A percentile compares a stretch with the other conserved stretches of the same genome.
Evolutionary conservation across 225 moss, liverwort and hornwort species (phyloP).

Genomic region (Lunularia cruciata): DNA sequence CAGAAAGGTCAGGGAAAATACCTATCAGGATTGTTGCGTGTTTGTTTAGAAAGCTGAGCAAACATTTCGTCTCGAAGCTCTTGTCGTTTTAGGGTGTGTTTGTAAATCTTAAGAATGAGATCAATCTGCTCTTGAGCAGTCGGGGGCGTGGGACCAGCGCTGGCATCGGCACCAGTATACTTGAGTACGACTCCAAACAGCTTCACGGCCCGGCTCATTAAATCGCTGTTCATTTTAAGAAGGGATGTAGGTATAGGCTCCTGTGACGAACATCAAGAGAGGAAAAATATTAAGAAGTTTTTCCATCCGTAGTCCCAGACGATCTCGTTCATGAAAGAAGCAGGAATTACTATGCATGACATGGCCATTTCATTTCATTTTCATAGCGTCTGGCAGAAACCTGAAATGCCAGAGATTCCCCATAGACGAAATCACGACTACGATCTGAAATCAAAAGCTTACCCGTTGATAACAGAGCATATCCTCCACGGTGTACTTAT

Average conservation of each 20-base stretch:
- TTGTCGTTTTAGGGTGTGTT: slow-evolving; percentile 88
- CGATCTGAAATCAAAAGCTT: slow-evolving; percentile 23
- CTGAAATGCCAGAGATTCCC: neutral
- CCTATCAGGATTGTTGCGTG: slow-evolving; percentile 94
- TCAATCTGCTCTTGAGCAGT: slow-evolving; percentile 92
- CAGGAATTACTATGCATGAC: no score
- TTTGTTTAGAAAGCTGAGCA: slow-evolving; percentile 92
- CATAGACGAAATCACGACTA: neutral
- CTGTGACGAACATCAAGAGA: slow-evolving; percentile 42
- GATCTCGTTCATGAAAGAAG: no score
- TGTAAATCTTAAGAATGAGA: slow-evolving; percentile 85
- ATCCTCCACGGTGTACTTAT: slow-evolving; percentile 90
- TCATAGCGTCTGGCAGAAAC: no score
- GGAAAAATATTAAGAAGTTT: neutral
- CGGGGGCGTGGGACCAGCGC: slow-evolving; percentile 61
- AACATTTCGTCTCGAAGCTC: slow-evolving; percentile 98
- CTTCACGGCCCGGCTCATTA: slow-evolving; percentile 95
- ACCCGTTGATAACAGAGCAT: slow-evolving; percentile 95
- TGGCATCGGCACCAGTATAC: slow-evolving; percentile 72
- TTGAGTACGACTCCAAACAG: slow-evolving; percentile 96
- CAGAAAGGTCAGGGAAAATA: slow-evolving; percentile 9
- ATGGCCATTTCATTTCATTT: no score
- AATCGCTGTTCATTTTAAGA: slow-evolving; percentile 83
- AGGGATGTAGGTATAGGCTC: slow-evolving; percentile 95
- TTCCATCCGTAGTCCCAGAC: neutral